Conservation (phyloP, 331 rosid species). For the Malus hybrid region DNA sequence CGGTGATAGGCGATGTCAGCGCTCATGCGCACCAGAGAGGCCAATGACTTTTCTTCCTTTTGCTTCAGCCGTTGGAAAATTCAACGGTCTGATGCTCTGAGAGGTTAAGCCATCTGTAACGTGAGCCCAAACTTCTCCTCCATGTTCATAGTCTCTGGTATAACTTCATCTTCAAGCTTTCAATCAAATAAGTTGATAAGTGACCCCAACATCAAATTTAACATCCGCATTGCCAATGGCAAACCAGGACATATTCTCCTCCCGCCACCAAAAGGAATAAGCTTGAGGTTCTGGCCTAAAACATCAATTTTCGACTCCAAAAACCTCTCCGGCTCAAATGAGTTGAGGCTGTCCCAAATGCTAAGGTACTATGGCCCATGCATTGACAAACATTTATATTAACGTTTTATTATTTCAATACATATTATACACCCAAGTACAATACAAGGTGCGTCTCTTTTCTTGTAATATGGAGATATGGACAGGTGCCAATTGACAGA, state of each 20-base stretch:
- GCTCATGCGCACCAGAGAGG: no score
- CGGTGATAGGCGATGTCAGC: no score
- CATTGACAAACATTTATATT: background rate
- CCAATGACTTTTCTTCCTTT: no score
- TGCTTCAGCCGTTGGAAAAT: no score
- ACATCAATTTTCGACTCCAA: conserved; percentile 13
- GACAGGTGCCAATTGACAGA: no score
- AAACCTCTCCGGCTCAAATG: conserved; percentile 25
- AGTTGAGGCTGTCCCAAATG: conserved; percentile 18
- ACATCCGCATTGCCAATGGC: conserved; percentile 20
- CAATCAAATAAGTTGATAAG: conserved; percentile 17
- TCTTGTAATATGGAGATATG: no score
- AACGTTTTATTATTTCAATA: no score
- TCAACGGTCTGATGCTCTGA: background rate
- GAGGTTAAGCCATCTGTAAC: conserved; percentile 24
- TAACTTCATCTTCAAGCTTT: conserved; percentile 8
- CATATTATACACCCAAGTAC: no score
- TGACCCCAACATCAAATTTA: conserved; percentile 20
- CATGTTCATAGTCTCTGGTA: conserved; percentile 2
- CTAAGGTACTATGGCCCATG: conserved; percentile 19
- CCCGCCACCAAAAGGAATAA: conserved; percentile 23
- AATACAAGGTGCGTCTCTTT: no score
- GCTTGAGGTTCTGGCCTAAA: conserved; percentile 10
- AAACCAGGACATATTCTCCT: conserved; percentile 20
- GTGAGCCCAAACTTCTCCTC: conserved; percentile 10